Base-by-base conservation (phyloP, 495 filamentous ascomycete genomes). In the Endocarpon pusillum region DNA sequence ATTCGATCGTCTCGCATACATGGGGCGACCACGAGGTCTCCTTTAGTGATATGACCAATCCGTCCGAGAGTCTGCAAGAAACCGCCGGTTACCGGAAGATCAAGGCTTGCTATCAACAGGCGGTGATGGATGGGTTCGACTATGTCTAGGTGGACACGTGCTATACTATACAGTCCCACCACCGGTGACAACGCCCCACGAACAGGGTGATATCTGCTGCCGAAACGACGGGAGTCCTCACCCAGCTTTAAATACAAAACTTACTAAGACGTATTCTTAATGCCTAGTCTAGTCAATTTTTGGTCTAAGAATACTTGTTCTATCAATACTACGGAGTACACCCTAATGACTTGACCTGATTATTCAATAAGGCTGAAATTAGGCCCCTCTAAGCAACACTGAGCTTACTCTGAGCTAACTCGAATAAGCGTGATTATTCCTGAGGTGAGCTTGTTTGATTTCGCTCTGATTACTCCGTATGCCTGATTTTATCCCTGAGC, bases 1-100 rank as follows among this genome's bases (percentile, higher is more conserved):
- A 61, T 32, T 53, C 48, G 5, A 54, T 55, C 6, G 38, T 60
- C 7, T 58, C 56, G 1, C 56, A 60, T 32, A 51, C 42, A 1
- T 60, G 56, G 56, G 42, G 31, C 4, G 19, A 51, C 5, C 41
- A 43, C 3, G 55, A 60, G 34, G 40, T 52, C 0, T 45, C 40
- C 6, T 46, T 57, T 29, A 38, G 49, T 6, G 50, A 56, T 18
- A 21, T 41, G 1, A n/a, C n/a, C n/a, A n/a, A n/a, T n/a, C n/a
- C n/a, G n/a, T n/a, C n/a, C n/a, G n/a, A n/a, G n/a, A n/a, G n/a
- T n/a, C n/a, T n/a, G n/a, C n/a, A n/a, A n/a, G n/a, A n/a, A n/a
- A n/a, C n/a, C n/a, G n/a, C n/a, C n/a, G n/a, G n/a, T n/a, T n/a
- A n/a, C n/a, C n/a, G n/a, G n/a, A n/a, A n/a, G n/a, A n/a, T n/a